phyloP scores from a whole-genome alignment of 116 monocot genomes.

The Zostera marina region DNA sequence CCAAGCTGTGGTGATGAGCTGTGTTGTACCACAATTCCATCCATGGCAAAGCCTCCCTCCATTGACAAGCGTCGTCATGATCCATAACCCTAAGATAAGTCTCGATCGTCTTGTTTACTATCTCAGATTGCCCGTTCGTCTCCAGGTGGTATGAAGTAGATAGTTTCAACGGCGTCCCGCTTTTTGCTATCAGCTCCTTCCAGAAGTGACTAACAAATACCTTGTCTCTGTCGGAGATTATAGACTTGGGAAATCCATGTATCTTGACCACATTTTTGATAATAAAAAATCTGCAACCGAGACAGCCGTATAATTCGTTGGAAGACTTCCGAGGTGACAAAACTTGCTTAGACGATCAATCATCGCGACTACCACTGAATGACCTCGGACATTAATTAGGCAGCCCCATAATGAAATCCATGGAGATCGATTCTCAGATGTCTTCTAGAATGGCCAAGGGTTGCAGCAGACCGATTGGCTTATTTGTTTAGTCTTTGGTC shows the following conservation, averaged over 20 bases:
- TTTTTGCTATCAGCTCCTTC: not conserved
- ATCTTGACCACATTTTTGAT: too few relatives aligned
- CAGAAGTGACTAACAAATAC: constrained; percentile 3
- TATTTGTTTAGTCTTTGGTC: not conserved
- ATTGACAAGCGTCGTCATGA: too few relatives aligned
- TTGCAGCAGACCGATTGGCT: constrained; percentile 4
- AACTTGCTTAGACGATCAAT: not conserved
- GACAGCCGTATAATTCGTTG: constrained; percentile 1
- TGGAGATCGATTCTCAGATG: too few relatives aligned
- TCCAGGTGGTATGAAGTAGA: constrained; percentile 8
- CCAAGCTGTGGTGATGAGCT: too few relatives aligned
- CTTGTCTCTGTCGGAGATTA: not conserved
- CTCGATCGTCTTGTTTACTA: constrained; percentile 1
- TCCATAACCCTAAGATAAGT: too few relatives aligned
- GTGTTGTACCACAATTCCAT: constrained; percentile 1
- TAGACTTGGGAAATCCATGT: too few relatives aligned
- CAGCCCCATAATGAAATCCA: constrained; percentile 11
- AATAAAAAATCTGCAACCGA: too few relatives aligned
- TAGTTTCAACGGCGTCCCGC: not conserved
- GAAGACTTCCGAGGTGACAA: too few relatives aligned
- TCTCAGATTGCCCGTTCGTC: not conserved
- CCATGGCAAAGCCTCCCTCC: too few relatives aligned
- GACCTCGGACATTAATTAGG: not conserved
- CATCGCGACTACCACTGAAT: constrained; percentile 6
- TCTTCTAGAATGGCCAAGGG: constrained; percentile 2